These are phyloP conservation scores for Centrapalus pauciflorus DNA, from an alignment of 129 eudicot species.

Conservation along the genomic window DNA sequence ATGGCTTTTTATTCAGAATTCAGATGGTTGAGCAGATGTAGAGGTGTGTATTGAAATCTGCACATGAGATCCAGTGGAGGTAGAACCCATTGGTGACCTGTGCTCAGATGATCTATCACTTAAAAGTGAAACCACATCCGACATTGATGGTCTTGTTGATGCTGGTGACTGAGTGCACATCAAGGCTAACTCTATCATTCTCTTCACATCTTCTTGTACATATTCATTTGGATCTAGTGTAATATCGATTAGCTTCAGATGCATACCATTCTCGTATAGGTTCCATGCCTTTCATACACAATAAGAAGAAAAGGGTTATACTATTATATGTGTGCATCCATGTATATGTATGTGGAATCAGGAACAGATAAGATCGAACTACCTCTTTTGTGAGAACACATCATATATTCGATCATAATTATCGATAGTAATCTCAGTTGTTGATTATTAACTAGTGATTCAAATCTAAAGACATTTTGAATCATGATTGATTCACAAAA, in stretches of 20 bases:
- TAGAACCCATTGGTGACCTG: neutral
- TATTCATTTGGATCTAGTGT: constrained; percentile 40
- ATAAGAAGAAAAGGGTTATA: neutral
- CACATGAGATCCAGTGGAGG: neutral
- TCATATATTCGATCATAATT: too few relatives aligned
- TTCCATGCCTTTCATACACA: constrained; percentile 54
- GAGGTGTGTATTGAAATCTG: neutral
- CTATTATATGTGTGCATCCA: too few relatives aligned
- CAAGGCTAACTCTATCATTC: constrained; percentile 48
- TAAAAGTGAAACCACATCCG: constrained; percentile 53
- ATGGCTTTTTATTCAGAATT: constrained; percentile 13
- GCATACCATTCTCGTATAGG: constrained; percentile 37
- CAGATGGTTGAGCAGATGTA: neutral
- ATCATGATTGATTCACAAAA: too few relatives aligned
- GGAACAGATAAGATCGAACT: too few relatives aligned
- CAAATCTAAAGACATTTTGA: too few relatives aligned
- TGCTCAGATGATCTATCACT: constrained; percentile 32
- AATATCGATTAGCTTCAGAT: constrained; percentile 38
- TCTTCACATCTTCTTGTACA: constrained; percentile 40
- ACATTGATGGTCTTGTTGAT: constrained; percentile 62
- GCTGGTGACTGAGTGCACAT: constrained; percentile 57
- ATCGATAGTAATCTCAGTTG: too few relatives aligned
- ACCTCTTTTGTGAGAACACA: too few relatives aligned
- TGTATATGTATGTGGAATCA: too few relatives aligned
- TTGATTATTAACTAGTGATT: too few relatives aligned